Evolutionary conservation across 2,329 filamentous ascomycete genomes (phyloP).

Genomic region (Fusarium sulawesiense): DNA sequence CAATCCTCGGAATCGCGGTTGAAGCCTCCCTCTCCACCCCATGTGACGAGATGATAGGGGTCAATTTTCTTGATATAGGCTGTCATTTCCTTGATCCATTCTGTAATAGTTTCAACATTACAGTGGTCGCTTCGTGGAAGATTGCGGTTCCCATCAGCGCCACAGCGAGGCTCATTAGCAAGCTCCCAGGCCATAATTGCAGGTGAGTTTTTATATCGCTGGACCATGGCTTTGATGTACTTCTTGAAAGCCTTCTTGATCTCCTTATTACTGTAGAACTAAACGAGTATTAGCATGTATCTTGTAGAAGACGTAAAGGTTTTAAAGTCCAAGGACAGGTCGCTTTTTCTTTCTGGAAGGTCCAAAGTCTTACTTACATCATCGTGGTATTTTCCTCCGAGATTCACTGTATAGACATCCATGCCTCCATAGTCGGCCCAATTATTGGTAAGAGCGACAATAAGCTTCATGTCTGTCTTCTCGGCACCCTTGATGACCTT

Average conservation of each 20-base stretch:
- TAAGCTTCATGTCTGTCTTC: constrained; percentile 62
- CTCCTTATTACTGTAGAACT: constrained; percentile 29
- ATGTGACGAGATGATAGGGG: constrained; percentile 68
- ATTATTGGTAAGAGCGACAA: constrained; percentile 66
- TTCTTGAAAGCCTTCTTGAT: constrained; percentile 34
- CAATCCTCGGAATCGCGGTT: constrained; percentile 57
- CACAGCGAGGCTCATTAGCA: constrained; percentile 68
- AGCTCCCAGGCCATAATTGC: constrained; percentile 66
- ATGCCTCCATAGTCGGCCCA: constrained; percentile 70
- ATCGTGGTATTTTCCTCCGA: constrained; percentile 60
- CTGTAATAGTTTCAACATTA: constrained; percentile 64
- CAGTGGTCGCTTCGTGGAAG: constrained; percentile 59
- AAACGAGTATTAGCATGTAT: neutral
- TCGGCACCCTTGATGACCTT: constrained; percentile 50
- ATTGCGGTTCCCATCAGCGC: constrained; percentile 31
- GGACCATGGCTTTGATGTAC: constrained; percentile 60
- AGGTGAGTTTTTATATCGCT: constrained; percentile 57
- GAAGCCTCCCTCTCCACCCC: constrained; percentile 70
- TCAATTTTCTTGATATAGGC: constrained; percentile 72
- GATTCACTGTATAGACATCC: constrained; percentile 67
- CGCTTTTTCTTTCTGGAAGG: too few species aligned
- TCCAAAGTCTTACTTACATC: constrained; percentile 9
- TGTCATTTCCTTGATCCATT: constrained; percentile 68
- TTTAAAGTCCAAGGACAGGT: too few species aligned
- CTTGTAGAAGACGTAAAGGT: too few species aligned